phyloP scores from a whole-genome alignment of 768 basidiomycete genomes.

The Calocybe cyanea region DNA sequence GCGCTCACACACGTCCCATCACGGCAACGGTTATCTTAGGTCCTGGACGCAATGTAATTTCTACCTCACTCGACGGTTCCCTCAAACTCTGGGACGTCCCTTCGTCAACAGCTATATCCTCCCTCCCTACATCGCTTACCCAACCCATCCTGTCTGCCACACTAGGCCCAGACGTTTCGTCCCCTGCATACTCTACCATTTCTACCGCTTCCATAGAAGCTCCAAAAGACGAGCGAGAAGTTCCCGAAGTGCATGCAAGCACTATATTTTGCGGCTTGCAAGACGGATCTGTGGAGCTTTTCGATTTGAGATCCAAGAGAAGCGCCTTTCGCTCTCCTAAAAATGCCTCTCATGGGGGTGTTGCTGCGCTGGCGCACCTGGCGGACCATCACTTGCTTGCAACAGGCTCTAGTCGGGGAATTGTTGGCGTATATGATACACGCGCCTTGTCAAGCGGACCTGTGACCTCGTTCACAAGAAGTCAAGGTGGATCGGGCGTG shows the following conservation, averaged over 20 bases:
- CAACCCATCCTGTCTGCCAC: constrained; percentile 42
- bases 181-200: constrained; percentile 9
- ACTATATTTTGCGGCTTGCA: constrained; percentile 52
- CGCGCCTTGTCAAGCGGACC: constrained; percentile 17
- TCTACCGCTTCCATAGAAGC: not conserved
- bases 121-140: constrained; percentile 34
- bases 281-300: constrained; percentile 49
- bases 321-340: constrained; percentile 18
- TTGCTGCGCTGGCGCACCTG: constrained; percentile 33
- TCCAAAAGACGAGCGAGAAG: constrained; percentile 33
- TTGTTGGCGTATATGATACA: constrained; percentile 54
- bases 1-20: constrained; percentile 61
- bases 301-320: constrained; percentile 48
- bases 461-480: constrained; percentile 33
- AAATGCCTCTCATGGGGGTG: constrained; percentile 36
- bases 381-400: constrained; percentile 44
- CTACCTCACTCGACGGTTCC: constrained; percentile 64
- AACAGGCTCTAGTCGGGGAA: constrained; percentile 54
- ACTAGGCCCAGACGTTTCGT: constrained; percentile 31
- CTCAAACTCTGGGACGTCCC: constrained; percentile 73
- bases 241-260: constrained; percentile 34
- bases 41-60: constrained; percentile 63
- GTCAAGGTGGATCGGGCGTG: constrained; percentile 43
- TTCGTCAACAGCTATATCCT: constrained; percentile 41
- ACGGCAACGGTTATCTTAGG: constrained; percentile 63